Conservation (phyloP, 805 yeast species). For the Kluyveromyces lactis region DNA sequence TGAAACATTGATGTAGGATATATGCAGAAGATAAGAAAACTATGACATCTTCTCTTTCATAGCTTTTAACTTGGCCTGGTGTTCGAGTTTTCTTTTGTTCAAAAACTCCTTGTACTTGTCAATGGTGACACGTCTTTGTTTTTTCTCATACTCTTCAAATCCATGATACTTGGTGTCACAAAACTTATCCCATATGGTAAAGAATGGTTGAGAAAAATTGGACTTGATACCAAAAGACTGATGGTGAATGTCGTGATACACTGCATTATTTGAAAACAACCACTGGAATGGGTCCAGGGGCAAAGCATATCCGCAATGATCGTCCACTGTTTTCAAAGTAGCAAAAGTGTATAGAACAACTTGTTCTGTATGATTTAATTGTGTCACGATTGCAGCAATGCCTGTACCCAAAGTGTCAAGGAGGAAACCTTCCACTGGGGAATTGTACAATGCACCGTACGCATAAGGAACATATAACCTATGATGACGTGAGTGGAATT, state of each 20-base stretch:
- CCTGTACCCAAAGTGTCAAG: slow-evolving; percentile 93
- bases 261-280: slow-evolving; percentile 89
- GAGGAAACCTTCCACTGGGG: slow-evolving; percentile 87
- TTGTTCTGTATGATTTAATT: slow-evolving; percentile 69
- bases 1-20: too few species aligned
- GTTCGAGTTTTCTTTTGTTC: slow-evolving; percentile 29
- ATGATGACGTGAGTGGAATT: slow-evolving; percentile 92
- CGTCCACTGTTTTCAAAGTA: slow-evolving; percentile 94
- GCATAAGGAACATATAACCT: slow-evolving; percentile 93
- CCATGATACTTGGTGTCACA: slow-evolving; percentile 65
- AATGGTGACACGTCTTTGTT: slow-evolving; percentile 61
- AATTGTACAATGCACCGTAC: slow-evolving; percentile 90
- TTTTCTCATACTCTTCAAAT: slow-evolving; percentile 52
- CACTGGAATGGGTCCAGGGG: slow-evolving; percentile 89
- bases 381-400: slow-evolving; percentile 55
- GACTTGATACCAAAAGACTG: slow-evolving; percentile 92
- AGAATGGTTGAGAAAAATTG: slow-evolving; percentile 93
- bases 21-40: too few species aligned
- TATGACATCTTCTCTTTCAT: slow-evolving; percentile 5
- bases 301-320: slow-evolving; percentile 94
- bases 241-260: slow-evolving; percentile 96
- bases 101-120: slow-evolving; percentile 55
- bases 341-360: slow-evolving; percentile 73
- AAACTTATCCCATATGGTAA: slow-evolving; percentile 82
- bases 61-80: slow-evolving; percentile 15